Evolutionary conservation across 2,329 filamentous ascomycete genomes (phyloP).

Genomic region (Aspergillus ochraceoroseus): DNA sequence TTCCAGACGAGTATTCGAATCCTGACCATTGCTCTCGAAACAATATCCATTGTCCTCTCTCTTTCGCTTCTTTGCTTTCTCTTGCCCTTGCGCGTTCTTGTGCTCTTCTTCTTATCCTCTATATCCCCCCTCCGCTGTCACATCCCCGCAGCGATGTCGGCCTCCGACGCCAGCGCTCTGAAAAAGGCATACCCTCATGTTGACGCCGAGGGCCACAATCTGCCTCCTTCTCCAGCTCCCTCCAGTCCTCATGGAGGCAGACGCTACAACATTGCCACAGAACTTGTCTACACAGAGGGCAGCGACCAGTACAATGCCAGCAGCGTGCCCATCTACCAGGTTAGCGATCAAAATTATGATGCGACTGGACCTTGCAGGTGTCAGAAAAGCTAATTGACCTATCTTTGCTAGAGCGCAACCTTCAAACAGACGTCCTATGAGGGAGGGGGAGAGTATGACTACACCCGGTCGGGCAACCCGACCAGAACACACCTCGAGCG

Average conservation of each 20-base stretch:
- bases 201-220: constrained; percentile 75
- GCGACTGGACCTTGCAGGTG: no score
- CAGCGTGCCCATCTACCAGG: constrained; percentile 94
- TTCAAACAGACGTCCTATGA: constrained; percentile 86
- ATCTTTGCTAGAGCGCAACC: constrained; percentile 65
- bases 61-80: not conserved
- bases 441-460: constrained; percentile 90
- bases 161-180: constrained; percentile 33
- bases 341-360: no score
- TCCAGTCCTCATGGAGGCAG: constrained; percentile 82
- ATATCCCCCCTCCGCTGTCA: constrained; percentile 25
- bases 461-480: constrained; percentile 95
- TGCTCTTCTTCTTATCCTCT: constrained; percentile 10
- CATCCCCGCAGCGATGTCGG: constrained; percentile 40
- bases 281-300: constrained; percentile 92
- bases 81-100: not conserved
- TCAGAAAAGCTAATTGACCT: no score
- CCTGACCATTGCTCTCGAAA: not conserved
- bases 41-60: constrained; percentile 3
- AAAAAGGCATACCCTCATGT: constrained; percentile 57
- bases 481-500: constrained; percentile 93
- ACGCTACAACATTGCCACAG: constrained; percentile 89
- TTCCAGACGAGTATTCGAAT: no score
- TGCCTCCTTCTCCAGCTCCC: constrained; percentile 87
- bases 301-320: constrained; percentile 96